These are phyloP conservation scores for Pseudogymnoascus sp. DNA, from an alignment of 2,329 filamentous ascomycete genomes.

Conservation along the genomic window DNA sequence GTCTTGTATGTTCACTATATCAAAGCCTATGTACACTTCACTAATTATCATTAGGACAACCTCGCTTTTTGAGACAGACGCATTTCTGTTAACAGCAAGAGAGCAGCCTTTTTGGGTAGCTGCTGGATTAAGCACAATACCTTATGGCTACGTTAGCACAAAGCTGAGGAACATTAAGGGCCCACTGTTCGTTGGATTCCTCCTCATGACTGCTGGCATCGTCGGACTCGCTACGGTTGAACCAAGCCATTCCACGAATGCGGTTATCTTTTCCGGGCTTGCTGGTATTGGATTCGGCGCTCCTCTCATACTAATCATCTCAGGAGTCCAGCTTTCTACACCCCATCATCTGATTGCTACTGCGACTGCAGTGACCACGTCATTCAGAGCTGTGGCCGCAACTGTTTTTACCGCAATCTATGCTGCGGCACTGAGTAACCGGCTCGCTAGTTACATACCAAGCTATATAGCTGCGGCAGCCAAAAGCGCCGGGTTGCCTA, in stretches of 20 bases:
- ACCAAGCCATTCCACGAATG: not conserved
- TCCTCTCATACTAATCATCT: constrained; percentile 11
- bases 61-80: constrained; percentile 6
- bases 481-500: constrained; percentile 11
- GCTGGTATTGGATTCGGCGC: constrained; percentile 10
- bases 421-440: not conserved
- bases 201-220: constrained; percentile 1
- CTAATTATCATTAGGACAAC: not conserved
- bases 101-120: constrained; percentile 10
- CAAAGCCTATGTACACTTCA: not conserved
- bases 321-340: constrained; percentile 13
- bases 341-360: constrained; percentile 11
- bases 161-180: constrained; percentile 7
- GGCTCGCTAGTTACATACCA: not conserved
- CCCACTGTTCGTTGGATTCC: not conserved
- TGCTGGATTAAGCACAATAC: constrained; percentile 5
- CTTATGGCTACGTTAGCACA: constrained; percentile 11
- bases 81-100: not conserved
- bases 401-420: not conserved
- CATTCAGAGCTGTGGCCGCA: not conserved
- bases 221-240: constrained; percentile 1
- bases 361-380: constrained; percentile 7
- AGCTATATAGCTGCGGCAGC: constrained; percentile 13
- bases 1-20: constrained; percentile 2
- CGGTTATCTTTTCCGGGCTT: constrained; percentile 7